Evolutionary conservation across 148 eudicot species (phyloP).

Genomic region (Nepenthes gracilis): DNA sequence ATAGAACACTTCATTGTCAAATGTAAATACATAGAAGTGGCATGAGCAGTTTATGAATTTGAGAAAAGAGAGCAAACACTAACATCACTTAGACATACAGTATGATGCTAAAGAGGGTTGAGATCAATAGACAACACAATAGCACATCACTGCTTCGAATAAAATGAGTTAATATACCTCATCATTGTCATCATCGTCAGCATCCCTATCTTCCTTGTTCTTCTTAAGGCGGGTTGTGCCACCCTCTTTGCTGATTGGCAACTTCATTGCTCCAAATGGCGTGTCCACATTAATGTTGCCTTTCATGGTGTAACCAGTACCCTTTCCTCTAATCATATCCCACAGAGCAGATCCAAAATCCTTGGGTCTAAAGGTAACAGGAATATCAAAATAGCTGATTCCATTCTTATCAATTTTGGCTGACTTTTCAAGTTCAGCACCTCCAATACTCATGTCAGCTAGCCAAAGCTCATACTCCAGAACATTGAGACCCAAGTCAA

Average conservation of each 20-base stretch:
- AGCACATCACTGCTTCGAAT: neutral
- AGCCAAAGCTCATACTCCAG: constrained; percentile 92
- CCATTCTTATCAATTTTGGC: constrained; percentile 57
- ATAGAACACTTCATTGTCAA: too few relatives aligned
- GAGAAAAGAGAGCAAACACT: too few relatives aligned
- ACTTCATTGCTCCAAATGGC: constrained; percentile 85
- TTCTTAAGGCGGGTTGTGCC: constrained; percentile 84
- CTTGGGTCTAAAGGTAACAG: constrained; percentile 84
- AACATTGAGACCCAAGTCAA: constrained; percentile 67
- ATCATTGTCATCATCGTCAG: constrained; percentile 33
- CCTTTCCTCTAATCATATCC: constrained; percentile 93
- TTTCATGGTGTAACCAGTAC: constrained; percentile 82
- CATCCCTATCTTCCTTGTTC: constrained; percentile 51
- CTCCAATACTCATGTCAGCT: constrained; percentile 57
- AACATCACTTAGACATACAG: neutral
- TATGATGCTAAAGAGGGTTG: neutral
- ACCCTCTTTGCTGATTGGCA: constrained; percentile 79
- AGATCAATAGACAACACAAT: neutral
- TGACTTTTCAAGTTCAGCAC: constrained; percentile 59
- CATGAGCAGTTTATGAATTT: too few relatives aligned
- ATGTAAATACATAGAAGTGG: too few relatives aligned
- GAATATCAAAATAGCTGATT: constrained; percentile 42
- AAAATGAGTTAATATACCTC: constrained; percentile 28
- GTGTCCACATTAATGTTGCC: constrained; percentile 78
- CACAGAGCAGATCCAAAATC: constrained; percentile 89